A percentile compares a stretch with the other conserved stretches of the same genome.
Evolutionary conservation across 192 early-diverging fungal genomes (phyloP).

Genomic region (Backusella tarrabulga): DNA sequence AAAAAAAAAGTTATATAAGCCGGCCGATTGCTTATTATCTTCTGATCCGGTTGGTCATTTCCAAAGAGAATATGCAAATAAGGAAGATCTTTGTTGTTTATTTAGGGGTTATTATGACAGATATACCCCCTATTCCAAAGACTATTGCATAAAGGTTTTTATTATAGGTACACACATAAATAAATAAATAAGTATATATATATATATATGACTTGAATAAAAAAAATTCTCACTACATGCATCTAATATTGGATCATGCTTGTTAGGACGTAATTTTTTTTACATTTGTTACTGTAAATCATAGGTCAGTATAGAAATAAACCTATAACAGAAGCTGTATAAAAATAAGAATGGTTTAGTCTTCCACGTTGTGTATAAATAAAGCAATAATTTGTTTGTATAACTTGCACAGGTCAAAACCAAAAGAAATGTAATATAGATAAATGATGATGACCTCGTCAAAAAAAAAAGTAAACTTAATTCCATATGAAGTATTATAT

Average conservation of each 20-base stretch:
- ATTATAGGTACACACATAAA: neutral
- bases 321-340: neutral
- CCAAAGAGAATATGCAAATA: slow-evolving; percentile 1
- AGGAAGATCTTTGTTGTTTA: slow-evolving; percentile 17
- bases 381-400: neutral
- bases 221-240: neutral
- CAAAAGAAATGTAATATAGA: neutral
- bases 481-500: neutral
- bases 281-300: neutral
- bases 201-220: neutral
- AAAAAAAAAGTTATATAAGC: neutral
- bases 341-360: neutral
- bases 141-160: neutral
- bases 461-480: neutral
- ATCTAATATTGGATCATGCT: neutral
- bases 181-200: neutral
- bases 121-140: neutral
- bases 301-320: neutral
- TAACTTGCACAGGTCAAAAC: neutral
- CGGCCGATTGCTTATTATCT: neutral
- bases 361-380: neutral
- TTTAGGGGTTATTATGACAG: slow-evolving; percentile 8
- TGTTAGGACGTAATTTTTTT: neutral
- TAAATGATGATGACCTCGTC: neutral
- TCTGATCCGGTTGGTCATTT: neutral